Evolutionary conservation across 2,329 filamentous ascomycete species (phyloP), one percentile per base, ranked within the genome.

Genomic region (Fusarium sp.): DNA sequence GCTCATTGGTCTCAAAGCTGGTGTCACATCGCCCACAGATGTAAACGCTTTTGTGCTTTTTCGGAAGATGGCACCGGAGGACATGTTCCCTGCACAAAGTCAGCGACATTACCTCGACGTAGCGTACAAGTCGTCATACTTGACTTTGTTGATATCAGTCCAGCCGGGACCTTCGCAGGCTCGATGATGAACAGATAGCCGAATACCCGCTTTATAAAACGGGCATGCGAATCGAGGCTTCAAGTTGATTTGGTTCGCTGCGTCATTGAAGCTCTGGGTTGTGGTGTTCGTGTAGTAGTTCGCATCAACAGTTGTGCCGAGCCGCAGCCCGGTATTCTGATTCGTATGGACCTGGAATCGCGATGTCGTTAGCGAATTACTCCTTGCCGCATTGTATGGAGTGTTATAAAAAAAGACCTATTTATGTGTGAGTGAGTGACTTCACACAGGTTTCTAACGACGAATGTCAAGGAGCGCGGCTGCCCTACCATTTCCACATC

Each of bases 211-310:
- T 13, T 57, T 61, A 2, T 20, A 10, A 3, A n/a, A 61, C 1
- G 59, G 52, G 7, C 59, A 61, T 0, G 59, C 42, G 33, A 61
- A 49, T 1, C 15, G 15, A 2, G 3, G 20, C 1, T 20, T 35
- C 10, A 6, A 4, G 5, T 6, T 1, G 1, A 18, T 3, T 2
- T 18, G 20, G 2, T 3, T 13, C 3, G 17, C 8, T 2, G 20
- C 11, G 7, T n/a, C 44, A 6, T n/a, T 17, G 3, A 35, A 3
- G 2, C 20, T 42, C 3, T 59, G 56, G 2, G 37, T 59, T 1
- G 46, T 60, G 0, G 0, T 2, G 13, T 42, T 37, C 4, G 30
- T 42, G 0, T 15, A 27, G 7, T 35, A 23, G 3, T 2, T 44
- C 1, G 35, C 56, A 2, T 53, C 20, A 1, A 41, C 17, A 2